phyloP scores from a whole-genome alignment of 768 basidiomycete genomes.

The Mycena sanguinolenta region DNA sequence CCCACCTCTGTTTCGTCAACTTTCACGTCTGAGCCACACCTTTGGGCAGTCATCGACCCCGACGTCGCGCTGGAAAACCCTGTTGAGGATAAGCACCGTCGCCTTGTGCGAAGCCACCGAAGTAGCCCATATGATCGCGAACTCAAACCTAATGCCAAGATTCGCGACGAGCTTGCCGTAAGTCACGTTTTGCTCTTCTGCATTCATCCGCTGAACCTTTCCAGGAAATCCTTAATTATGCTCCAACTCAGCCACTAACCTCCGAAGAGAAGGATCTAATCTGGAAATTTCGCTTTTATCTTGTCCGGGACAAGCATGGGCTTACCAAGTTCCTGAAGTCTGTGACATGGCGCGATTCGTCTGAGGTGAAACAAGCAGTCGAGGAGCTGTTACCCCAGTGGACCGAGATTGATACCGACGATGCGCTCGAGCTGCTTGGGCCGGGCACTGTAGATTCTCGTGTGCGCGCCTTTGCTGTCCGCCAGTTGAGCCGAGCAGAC shows the following conservation, averaged over 20 bases:
- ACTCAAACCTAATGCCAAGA: constrained; percentile 96
- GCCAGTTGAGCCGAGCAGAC: constrained; percentile 90
- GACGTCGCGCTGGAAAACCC: constrained; percentile 94
- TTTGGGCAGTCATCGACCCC: constrained; percentile 94
- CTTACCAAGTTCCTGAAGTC: constrained; percentile 98
- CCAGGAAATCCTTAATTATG: constrained; percentile 91
- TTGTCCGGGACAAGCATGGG: constrained; percentile 91
- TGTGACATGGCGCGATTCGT: constrained; percentile 96
- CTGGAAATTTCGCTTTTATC: constrained; percentile 99
- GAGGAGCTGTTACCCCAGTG: constrained; percentile 95
- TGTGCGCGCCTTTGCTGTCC: constrained; percentile 94
- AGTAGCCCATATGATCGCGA: constrained; percentile 96
- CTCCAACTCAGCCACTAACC: constrained; percentile 88
- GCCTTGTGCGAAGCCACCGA: constrained; percentile 93
- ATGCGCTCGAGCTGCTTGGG: constrained; percentile 94
- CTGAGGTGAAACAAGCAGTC: constrained; percentile 97
- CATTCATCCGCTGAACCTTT: neutral
- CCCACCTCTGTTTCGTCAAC: constrained; percentile 61
- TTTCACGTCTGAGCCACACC: constrained; percentile 73
- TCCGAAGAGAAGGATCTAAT: constrained; percentile 96
- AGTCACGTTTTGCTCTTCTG: constrained; percentile 41
- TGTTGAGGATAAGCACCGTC: constrained; percentile 96
- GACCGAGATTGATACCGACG: constrained; percentile 97
- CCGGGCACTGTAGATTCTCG: constrained; percentile 92
- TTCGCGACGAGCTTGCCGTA: constrained; percentile 93